Evolutionary conservation across 176 grass and related monocot genomes (phyloP).

Genomic region (Aechmea fasciata): DNA sequence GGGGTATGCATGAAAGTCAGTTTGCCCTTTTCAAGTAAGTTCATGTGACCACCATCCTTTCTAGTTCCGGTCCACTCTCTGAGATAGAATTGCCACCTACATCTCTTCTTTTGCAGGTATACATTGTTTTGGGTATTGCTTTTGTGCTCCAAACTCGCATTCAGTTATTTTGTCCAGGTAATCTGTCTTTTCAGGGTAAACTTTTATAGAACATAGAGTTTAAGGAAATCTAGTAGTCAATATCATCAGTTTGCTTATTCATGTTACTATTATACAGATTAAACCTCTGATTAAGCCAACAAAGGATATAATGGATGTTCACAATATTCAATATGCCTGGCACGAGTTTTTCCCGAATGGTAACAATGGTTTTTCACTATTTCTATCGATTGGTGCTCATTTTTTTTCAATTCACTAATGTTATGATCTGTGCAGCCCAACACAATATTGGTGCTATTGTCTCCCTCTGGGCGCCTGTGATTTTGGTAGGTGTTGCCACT

Average conservation of each 20-base stretch:
- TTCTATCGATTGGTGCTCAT: not conserved
- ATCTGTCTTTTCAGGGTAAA: constrained; percentile 9
- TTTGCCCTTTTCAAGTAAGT: constrained; percentile 88
- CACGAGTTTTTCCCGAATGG: constrained; percentile 95
- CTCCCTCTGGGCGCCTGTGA: constrained; percentile 83
- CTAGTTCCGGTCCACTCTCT: not conserved
- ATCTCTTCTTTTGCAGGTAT: constrained; percentile 54
- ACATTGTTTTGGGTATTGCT: constrained; percentile 83
- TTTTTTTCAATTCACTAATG: not conserved
- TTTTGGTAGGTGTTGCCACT: constrained; percentile 45
- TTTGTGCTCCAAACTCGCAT: constrained; percentile 72
- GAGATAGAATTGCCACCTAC: constrained; percentile 15
- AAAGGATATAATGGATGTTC: constrained; percentile 83
- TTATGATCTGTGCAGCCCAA: constrained; percentile 41
- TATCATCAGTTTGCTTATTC: not conserved
- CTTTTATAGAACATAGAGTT: not conserved
- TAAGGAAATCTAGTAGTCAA: not conserved
- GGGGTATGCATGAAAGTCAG: constrained; percentile 95
- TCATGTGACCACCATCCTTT: constrained; percentile 11
- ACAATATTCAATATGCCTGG: constrained; percentile 76
- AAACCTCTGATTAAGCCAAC: constrained; percentile 82
- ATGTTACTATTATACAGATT: constrained; percentile 56
- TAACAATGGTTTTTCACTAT: constrained; percentile 17
- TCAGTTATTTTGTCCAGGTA: constrained; percentile 91
- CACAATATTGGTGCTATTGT: constrained; percentile 71